Evolutionary conservation across 495 filamentous ascomycete species (phyloP).

Genomic region (Saxophila tyrrhenica): DNA sequence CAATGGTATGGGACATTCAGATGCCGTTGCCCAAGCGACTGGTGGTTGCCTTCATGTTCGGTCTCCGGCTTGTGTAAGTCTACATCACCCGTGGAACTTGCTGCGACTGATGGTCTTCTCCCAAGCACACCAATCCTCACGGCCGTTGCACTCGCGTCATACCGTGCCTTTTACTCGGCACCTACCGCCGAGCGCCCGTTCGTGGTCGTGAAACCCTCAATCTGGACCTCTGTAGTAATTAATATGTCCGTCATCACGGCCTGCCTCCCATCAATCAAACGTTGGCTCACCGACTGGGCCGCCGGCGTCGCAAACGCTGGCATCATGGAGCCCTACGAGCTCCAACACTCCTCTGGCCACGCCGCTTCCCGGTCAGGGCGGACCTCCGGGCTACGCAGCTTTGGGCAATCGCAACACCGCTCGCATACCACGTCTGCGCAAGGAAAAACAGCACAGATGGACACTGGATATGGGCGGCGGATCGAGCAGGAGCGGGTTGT

Average conservation of each 20-base stretch:
- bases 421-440: not conserved
- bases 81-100: not conserved
- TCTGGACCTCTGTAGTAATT: conserved; percentile 1
- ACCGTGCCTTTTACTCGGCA: not conserved
- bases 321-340: not conserved
- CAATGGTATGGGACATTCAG: not conserved
- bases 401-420: not conserved
- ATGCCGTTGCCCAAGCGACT: not conserved
- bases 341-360: not conserved
- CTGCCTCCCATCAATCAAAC: conserved; percentile 7
- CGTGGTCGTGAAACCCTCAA: not conserved
- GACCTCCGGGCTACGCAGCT: not conserved
- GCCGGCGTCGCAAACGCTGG: not conserved
- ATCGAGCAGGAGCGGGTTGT: not conserved
- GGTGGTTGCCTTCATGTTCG: not conserved
- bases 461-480: not conserved
- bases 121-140: conserved; percentile 1
- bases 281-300: conserved; percentile 2
- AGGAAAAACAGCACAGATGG: not conserved
- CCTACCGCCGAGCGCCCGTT: not conserved
- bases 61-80: not conserved
- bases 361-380: not conserved
- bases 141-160: not conserved
- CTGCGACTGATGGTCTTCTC: not conserved
- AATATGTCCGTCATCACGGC: conserved; percentile 2